Evolutionary conservation across 1,284 basidiomycete species (phyloP), one percentile per base, ranked within the genome.

Genomic region (Cryptococcus sp.): DNA sequence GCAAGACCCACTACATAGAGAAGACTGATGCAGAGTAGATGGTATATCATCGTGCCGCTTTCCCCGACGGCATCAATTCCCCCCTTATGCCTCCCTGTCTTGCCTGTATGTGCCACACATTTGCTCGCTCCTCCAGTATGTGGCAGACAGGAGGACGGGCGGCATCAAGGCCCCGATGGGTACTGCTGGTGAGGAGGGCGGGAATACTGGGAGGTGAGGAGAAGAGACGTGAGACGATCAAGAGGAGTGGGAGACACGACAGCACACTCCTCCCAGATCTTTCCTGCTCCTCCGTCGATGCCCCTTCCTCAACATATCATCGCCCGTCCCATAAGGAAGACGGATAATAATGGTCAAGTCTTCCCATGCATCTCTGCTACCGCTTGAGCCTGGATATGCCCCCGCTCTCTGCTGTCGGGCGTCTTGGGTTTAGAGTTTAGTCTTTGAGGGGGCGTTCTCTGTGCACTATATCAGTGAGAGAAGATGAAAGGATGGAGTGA

Each of bases 111-210:
- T n/a, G n/a, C n/a, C n/a, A n/a, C n/a, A n/a, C n/a, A n/a, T n/a
- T n/a, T n/a, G n/a, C n/a, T n/a, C n/a, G n/a, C n/a, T n/a, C n/a
- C n/a, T n/a, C 91, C 90, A 93, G 70, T 93, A 96, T 0, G 93
- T 95, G 61, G 93, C 76, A 0, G 89, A 89, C 2, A 93, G 93
- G 66, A 94, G 95, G 16, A 92, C 77, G 20, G 92, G 89, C 56
- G 83, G 81, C 85, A 96, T 86, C 15, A 82, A 87, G 56, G 59
- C 57, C 70, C 0, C 52, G 2, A 49, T 70, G 63, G 6, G 68
- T 69, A 13, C 65, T 64, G 46, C 66, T 64, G 20, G 59, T 62
- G 12, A 69, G 53, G 13, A 57, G 47, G 1, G 59, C 46, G 18
- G 50, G 43, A 15, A 52, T 50, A 8, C 45, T n/a, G 44, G 35